A percentile compares a stretch with the other conserved stretches of the same genome.
phyloP scores from a whole-genome alignment of 2,329 filamentous ascomycete genomes.

The Diaporthe citrichinensis region DNA sequence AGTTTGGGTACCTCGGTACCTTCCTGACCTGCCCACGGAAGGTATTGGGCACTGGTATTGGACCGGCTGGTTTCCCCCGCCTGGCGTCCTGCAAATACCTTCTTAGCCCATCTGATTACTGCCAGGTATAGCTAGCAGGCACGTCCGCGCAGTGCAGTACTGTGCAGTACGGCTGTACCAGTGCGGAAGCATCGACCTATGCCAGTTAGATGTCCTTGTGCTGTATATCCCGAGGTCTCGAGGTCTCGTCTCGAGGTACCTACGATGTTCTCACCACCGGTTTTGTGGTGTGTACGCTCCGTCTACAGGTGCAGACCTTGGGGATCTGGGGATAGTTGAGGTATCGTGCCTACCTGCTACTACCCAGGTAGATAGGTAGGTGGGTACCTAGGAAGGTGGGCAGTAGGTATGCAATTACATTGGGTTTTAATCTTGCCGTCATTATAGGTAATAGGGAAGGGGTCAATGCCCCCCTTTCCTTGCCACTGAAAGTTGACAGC shows the following conservation, averaged over 20 bases:
- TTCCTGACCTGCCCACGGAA: neutral
- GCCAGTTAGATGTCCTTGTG: too few relatives aligned
- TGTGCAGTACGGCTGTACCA: neutral
- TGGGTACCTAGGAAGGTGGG: too few relatives aligned
- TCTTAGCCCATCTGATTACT: neutral
- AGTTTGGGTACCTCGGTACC: neutral
- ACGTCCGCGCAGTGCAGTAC: neutral
- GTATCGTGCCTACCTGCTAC: neutral
- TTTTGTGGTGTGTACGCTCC: neutral
- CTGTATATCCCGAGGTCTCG: neutral
- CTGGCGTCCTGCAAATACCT: constrained; percentile 28
- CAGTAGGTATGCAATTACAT: neutral
- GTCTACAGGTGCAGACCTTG: neutral
- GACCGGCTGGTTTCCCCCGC: constrained; percentile 24
- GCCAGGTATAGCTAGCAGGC: neutral
- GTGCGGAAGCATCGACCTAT: constrained; percentile 1
- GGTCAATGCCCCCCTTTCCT: neutral
- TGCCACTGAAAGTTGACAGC: constrained; percentile 3
- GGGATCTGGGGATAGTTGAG: too few relatives aligned
- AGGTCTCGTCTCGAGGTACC: neutral
- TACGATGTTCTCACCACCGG: neutral
- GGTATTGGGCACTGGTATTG: neutral
- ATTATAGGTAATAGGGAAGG: constrained; percentile 6
- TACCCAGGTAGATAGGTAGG: too few relatives aligned
- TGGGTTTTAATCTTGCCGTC: constrained; percentile 19